These are phyloP conservation scores for Torrubiella hemipterigena DNA, from an alignment of 2,329 filamentous ascomycete species.

Conservation along the genomic window DNA sequence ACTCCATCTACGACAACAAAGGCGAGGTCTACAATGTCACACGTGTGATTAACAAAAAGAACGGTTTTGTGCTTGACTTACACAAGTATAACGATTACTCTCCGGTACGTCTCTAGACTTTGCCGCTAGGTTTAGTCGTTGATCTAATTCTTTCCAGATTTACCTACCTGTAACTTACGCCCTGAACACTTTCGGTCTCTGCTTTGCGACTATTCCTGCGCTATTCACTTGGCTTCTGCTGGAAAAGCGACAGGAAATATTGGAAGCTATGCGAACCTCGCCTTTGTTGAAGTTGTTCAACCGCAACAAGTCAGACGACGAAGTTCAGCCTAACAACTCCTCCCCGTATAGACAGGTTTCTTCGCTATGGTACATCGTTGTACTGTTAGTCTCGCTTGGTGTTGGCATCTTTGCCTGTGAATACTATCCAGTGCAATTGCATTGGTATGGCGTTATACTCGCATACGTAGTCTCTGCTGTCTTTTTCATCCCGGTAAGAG, in stretches of 20 bases:
- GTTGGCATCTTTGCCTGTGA: slow-evolving; percentile 17
- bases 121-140: background rate
- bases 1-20: slow-evolving; percentile 41
- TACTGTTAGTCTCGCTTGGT: slow-evolving; percentile 10
- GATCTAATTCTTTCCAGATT: slow-evolving; percentile 9
- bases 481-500: slow-evolving; percentile 16
- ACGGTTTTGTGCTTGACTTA: slow-evolving; percentile 28
- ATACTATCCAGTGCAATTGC: slow-evolving; percentile 17
- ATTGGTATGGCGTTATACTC: slow-evolving; percentile 19
- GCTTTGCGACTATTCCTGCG: slow-evolving; percentile 36
- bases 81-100: slow-evolving; percentile 40
- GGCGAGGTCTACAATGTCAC: slow-evolving; percentile 35
- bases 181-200: slow-evolving; percentile 38
- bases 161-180: slow-evolving; percentile 32
- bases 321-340: slow-evolving; percentile 9
- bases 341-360: slow-evolving; percentile 11
- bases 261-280: slow-evolving; percentile 5
- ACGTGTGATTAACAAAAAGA: slow-evolving; percentile 30
- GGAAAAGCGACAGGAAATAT: slow-evolving; percentile 16
- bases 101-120: slow-evolving; percentile 18
- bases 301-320: slow-evolving; percentile 1
- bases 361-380: slow-evolving; percentile 14
- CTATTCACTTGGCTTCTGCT: slow-evolving; percentile 19
- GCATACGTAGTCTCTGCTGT: slow-evolving; percentile 14
- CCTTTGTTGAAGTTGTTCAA: slow-evolving; percentile 1